Base-by-base conservation (phyloP, 2,329 filamentous ascomycete species). In the Xylaria sp. region DNA sequence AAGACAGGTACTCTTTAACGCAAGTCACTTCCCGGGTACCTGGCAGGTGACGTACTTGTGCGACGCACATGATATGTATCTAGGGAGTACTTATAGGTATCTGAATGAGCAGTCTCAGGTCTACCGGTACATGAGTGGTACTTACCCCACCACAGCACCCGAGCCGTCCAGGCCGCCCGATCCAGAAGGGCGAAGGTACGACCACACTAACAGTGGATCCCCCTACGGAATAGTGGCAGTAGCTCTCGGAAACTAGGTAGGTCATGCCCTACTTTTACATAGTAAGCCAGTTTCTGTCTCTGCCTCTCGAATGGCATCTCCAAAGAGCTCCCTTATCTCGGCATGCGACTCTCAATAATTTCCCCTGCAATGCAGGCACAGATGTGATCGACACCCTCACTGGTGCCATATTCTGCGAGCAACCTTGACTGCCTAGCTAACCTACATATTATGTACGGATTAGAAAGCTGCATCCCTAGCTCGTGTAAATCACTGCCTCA, bases 401-500 rank as follows among this genome's bases (percentile, higher is more conserved):
- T 37, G 54, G 54, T 57, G 54, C 37, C 53, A 47, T 54, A 16
- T 11, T 44, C 16, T 51, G 48, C 48, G 49, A 39, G 39, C 23
- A 52, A 52, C 37, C 13, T 35, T 35, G 49, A 51, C 49, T 35
- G 44, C 53, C 48, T 35, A 49, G 13, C 34, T 19, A 42, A 42
- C 37, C 23, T 42, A 42, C 37, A 42, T 42, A 13, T 8, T 42
- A 42, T 30, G 23, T 30, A 30, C 23, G 23, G 23, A 13, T 16
- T 53, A 42, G 49, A 57, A 11, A 30, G 39, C 6, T 35, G 9
- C 52, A 11, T 52, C 52, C 23, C 44, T 44, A 30, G 57, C 49
- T 30, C 23, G 23, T 30, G 23, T 50, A 55, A 52, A 54, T 54
- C 37, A 52, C 60, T 51, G 48, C 49, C 60, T 42, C 37, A 49